A percentile compares a stretch with the other conserved stretches of the same genome.
These are phyloP conservation scores for Graphiopsis chlorocephala DNA, from an alignment of 2,329 filamentous ascomycete genomes.

Conservation along the genomic window DNA sequence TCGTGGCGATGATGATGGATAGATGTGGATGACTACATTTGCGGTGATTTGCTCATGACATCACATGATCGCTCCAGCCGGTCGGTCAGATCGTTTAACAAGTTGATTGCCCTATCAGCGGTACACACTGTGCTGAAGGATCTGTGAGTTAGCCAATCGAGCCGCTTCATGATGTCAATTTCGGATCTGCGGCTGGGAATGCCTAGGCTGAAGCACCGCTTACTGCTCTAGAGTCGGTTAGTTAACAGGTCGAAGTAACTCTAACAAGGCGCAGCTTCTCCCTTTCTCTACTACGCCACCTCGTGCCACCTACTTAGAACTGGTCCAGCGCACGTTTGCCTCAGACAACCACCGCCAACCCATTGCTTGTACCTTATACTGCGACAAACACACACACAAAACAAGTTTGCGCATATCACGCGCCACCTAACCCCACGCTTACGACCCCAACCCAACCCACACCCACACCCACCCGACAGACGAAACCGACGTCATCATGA, in stretches of 20 bases:
- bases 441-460: not conserved
- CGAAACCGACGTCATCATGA: conserved; percentile 26
- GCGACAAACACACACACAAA: not conserved
- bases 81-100: not conserved
- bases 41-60: not conserved
- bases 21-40: not conserved
- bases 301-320: not conserved
- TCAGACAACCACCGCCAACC: not conserved
- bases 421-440: not conserved
- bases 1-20: not conserved
- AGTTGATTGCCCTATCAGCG: not conserved
- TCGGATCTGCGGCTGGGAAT: conserved; percentile 2
- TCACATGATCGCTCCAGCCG: not conserved
- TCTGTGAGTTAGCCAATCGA: not conserved
- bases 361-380: not conserved
- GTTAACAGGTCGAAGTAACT: not conserved
- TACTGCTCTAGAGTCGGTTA: not conserved
- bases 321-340: not conserved
- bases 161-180: not conserved
- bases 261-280: not conserved
- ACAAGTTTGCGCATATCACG: not conserved
- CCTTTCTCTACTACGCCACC: not conserved
- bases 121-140: not conserved
- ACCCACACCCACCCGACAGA: not conserved
- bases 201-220: not conserved